phyloP scores from a whole-genome alignment of 192 early-diverging fungal species.

The Paraglomus brasilianum region DNA sequence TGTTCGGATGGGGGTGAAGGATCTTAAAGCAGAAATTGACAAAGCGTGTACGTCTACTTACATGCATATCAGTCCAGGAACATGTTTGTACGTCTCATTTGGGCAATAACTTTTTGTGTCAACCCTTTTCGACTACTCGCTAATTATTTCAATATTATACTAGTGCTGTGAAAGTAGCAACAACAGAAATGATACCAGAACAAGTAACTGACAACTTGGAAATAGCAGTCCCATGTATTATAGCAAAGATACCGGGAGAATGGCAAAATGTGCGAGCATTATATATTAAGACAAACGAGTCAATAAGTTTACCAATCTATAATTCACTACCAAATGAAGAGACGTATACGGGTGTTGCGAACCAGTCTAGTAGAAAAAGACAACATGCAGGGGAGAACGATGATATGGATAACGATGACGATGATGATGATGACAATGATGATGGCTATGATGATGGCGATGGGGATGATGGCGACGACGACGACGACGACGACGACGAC shows the following conservation, averaged over 20 bases:
- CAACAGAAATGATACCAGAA: constrained; percentile 51
- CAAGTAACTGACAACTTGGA: constrained; percentile 80
- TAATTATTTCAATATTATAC: constrained; percentile 35
- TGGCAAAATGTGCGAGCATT: constrained; percentile 88
- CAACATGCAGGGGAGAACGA: neutral
- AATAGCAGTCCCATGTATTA: constrained; percentile 56
- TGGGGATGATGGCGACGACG: constrained; percentile 4
- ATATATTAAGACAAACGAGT: constrained; percentile 78
- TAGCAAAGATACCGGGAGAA: constrained; percentile 67
- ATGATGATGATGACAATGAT: no score
- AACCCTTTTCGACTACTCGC: neutral
- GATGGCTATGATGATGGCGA: no score
- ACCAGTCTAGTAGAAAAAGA: constrained; percentile 3
- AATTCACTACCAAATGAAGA: constrained; percentile 59
- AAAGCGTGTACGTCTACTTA: constrained; percentile 63
- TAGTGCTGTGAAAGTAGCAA: constrained; percentile 75
- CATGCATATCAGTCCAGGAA: constrained; percentile 56
- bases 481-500: constrained; percentile 34
- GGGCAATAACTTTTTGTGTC: neutral
- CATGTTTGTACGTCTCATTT: constrained; percentile 53
- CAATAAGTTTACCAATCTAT: constrained; percentile 81
- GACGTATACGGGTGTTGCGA: constrained; percentile 27
- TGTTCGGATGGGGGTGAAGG: constrained; percentile 57
- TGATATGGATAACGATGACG: constrained; percentile 25
- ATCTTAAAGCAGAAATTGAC: constrained; percentile 63